These are phyloP conservation scores for Pseudoperonospora humuli DNA, from an alignment of 352 stramenopile genomes.

Conservation along the genomic window DNA sequence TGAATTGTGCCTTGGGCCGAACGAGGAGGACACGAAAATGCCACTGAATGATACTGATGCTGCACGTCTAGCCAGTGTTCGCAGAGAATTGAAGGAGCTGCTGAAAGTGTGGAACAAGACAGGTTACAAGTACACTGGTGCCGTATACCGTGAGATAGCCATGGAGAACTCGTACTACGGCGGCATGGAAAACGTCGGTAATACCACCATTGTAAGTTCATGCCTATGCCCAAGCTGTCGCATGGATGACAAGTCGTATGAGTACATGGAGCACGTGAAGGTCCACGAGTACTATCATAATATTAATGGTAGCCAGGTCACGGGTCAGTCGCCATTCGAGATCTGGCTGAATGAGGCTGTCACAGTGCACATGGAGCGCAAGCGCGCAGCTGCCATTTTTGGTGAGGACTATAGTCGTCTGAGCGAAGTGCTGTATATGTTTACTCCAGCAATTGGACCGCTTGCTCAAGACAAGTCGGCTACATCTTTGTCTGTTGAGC, in stretches of 20 bases:
- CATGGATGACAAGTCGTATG: conserved; percentile 69
- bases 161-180: conserved; percentile 84
- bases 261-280: conserved; percentile 81
- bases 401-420: conserved; percentile 63
- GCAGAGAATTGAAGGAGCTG: conserved; percentile 50
- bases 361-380: conserved; percentile 75
- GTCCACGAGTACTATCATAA: conserved; percentile 84
- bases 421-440: conserved; percentile 68
- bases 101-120: conserved; percentile 71
- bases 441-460: conserved; percentile 57
- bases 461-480: conserved; percentile 62
- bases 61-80: conserved; percentile 37
- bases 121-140: conserved; percentile 76
- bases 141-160: conserved; percentile 71
- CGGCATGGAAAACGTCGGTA: conserved; percentile 77
- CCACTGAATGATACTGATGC: conserved; percentile 35
- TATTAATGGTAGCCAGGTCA: conserved; percentile 74
- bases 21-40: conserved; percentile 43
- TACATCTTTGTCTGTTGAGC: conserved; percentile 61
- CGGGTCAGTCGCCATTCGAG: conserved; percentile 72
- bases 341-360: conserved; percentile 80
- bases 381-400: conserved; percentile 56
- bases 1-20: conserved; percentile 42
- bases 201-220: conserved; percentile 74
- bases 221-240: conserved; percentile 63